A percentile compares a stretch with the other conserved stretches of the same genome.
Conservation (phyloP, 176 grass and related monocot genomes). For the Secale cereale region DNA sequence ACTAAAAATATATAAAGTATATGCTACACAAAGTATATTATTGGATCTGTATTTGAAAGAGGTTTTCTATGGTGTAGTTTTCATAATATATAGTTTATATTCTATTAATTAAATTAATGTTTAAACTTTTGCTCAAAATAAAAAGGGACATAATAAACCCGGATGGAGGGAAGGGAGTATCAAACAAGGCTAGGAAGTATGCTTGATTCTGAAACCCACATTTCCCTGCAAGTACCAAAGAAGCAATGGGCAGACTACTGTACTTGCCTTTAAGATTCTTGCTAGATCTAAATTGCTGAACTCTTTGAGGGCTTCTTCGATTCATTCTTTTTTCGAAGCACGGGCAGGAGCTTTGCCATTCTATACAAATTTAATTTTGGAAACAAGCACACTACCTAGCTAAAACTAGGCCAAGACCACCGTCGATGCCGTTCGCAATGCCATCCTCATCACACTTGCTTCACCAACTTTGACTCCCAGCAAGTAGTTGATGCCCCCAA, state of each 20-base stretch:
- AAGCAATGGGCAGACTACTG: not conserved
- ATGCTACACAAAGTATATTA: too few relatives aligned
- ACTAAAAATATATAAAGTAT: too few relatives aligned
- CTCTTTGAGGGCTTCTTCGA: not conserved
- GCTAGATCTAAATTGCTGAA: not conserved
- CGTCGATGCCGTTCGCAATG: not conserved
- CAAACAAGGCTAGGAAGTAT: not conserved
- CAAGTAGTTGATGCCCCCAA: too few relatives aligned
- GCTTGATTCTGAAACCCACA: not conserved
- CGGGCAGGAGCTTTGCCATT: not conserved
- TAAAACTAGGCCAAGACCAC: not conserved
- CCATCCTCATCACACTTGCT: not conserved
- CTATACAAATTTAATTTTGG: not conserved
- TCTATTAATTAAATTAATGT: too few relatives aligned
- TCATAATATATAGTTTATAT: too few relatives aligned
- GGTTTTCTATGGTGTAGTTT: too few relatives aligned
- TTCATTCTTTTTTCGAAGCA: not conserved
- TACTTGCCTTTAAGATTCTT: not conserved
- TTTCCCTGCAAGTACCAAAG: not conserved
- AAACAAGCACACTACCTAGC: not conserved
- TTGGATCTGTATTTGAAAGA: too few relatives aligned
- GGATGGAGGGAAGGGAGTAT: too few relatives aligned
- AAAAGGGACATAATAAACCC: too few relatives aligned
- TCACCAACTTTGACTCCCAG: too few relatives aligned
- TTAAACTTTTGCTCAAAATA: too few relatives aligned